Evolutionary conservation across 106 monocot species (phyloP).

Genomic region (Posidonia australis): DNA sequence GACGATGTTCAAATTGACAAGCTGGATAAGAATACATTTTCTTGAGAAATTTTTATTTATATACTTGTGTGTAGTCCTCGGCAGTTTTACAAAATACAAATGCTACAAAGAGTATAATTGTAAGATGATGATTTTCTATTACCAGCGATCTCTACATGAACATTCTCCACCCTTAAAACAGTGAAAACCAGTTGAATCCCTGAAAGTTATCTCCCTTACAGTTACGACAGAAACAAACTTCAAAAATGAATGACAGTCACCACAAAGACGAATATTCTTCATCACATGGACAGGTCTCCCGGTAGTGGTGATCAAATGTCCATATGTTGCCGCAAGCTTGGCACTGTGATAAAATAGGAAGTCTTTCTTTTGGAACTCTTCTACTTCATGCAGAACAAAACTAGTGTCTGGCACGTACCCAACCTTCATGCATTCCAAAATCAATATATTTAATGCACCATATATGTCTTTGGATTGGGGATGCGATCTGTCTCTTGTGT

Average conservation of each 20-base stretch:
- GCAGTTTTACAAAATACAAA: too few species aligned
- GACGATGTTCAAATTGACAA: too few species aligned
- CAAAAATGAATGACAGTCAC: slow-evolving; percentile 81
- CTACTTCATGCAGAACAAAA: slow-evolving; percentile 89
- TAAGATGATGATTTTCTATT: too few species aligned
- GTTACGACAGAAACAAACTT: slow-evolving; percentile 54
- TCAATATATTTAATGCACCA: slow-evolving; percentile 63
- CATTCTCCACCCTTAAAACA: slow-evolving; percentile 50
- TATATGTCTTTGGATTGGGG: slow-evolving; percentile 55
- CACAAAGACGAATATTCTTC: slow-evolving; percentile 79
- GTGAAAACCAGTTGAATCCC: slow-evolving; percentile 81
- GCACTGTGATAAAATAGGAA: slow-evolving; percentile 88
- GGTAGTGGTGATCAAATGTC: slow-evolving; percentile 25
- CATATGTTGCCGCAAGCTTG: slow-evolving; percentile 59
- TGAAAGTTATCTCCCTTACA: slow-evolving; percentile 48
- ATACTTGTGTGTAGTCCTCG: too few species aligned
- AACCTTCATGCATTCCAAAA: slow-evolving; percentile 67
- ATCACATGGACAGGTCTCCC: slow-evolving; percentile 30
- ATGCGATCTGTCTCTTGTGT: slow-evolving; percentile 65
- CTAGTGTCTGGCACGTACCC: slow-evolving; percentile 82
- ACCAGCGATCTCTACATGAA: slow-evolving; percentile 66
- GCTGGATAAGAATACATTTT: too few species aligned
- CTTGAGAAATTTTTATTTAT: too few species aligned
- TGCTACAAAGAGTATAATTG: too few species aligned
- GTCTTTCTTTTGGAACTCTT: slow-evolving; percentile 85